Conservation (phyloP, 23 red algal genomes). For the Chondrus crispus region DNA sequence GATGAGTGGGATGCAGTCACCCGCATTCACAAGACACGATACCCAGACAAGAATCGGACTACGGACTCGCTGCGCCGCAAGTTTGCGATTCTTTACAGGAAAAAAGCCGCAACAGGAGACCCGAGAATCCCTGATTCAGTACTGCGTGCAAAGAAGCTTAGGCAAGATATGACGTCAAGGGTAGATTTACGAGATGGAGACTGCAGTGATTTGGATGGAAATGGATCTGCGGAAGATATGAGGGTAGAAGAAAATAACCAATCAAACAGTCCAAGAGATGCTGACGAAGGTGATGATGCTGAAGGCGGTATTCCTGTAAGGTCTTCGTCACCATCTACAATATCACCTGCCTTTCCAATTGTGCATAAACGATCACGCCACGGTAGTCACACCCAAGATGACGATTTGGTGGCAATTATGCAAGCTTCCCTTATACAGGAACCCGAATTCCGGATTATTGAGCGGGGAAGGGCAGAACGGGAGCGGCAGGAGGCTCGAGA, state of each 20-base stretch:
- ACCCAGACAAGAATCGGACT: background rate
- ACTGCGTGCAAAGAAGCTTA: background rate
- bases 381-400: background rate
- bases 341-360: background rate
- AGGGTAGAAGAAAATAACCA: background rate
- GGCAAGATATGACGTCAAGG: background rate
- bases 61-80: background rate
- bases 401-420: background rate
- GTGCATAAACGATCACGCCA: background rate
- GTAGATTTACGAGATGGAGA: background rate
- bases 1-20: background rate
- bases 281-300: background rate
- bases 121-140: background rate
- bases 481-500: background rate
- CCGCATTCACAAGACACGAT: background rate
- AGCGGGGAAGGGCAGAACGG: background rate
- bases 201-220: background rate
- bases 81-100: background rate
- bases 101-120: background rate
- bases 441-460: background rate
- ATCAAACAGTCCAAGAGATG: background rate
- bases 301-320: background rate
- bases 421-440: background rate
- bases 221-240: background rate
- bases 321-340: background rate